phyloP scores from a whole-genome alignment of 2,329 filamentous ascomycete genomes.

The Penicillium rolfsii region DNA sequence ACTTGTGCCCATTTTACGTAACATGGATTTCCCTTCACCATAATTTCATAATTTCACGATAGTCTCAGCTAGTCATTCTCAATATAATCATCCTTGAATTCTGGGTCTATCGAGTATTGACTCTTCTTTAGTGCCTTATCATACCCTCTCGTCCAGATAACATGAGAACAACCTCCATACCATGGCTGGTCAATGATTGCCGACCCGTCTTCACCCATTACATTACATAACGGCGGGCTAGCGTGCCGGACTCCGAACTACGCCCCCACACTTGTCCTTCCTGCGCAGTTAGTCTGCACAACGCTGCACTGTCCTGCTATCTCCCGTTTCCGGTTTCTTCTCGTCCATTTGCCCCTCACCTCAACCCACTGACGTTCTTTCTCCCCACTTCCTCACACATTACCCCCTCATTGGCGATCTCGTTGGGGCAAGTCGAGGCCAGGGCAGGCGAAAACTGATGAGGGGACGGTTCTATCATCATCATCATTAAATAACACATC shows the following conservation, averaged over 20 bases:
- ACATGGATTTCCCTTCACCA: too few species aligned
- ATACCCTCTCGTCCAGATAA: too few species aligned
- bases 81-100: too few species aligned
- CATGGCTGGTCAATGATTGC: background rate
- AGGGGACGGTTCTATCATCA: background rate
- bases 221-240: slow-evolving; percentile 6
- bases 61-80: too few species aligned
- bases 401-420: background rate
- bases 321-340: slow-evolving; percentile 20
- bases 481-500: too few species aligned
- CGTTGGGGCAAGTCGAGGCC: background rate
- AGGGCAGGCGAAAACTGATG: background rate
- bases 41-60: too few species aligned
- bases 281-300: too few species aligned
- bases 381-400: background rate
- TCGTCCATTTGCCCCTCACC: background rate
- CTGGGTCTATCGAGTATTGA: too few species aligned
- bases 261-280: background rate
- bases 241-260: slow-evolving; percentile 1
- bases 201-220: background rate
- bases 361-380: background rate
- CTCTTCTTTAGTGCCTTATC: too few species aligned
- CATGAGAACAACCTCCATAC: background rate
- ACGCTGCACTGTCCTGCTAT: too few species aligned
- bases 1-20: too few species aligned